Percentiles rank a stretch among this genome's conserved stretches.
phyloP scores from a whole-genome alignment of 192 early-diverging fungal genomes.

The Backusella circina region DNA sequence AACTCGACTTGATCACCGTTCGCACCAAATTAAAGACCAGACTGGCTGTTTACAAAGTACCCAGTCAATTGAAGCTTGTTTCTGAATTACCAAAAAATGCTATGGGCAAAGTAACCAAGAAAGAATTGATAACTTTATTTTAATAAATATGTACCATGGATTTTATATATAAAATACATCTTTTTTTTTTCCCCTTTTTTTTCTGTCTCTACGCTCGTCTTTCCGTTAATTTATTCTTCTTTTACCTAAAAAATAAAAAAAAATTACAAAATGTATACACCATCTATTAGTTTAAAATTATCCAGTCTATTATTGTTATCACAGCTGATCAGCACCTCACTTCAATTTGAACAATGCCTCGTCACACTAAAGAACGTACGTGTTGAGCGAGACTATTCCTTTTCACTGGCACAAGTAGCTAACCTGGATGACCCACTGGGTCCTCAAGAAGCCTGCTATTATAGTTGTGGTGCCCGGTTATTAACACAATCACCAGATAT shows the following conservation, averaged over 20 bases:
- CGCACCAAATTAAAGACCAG: slow-evolving; percentile 43
- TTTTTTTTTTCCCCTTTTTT: background rate
- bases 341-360: background rate
- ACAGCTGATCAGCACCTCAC: background rate
- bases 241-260: background rate
- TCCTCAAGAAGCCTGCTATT: slow-evolving; percentile 15
- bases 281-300: background rate
- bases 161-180: background rate
- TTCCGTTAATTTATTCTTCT: background rate
- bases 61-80: slow-evolving; percentile 45
- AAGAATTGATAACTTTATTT: slow-evolving; percentile 60
- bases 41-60: slow-evolving; percentile 79
- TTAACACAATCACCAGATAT: slow-evolving; percentile 5
- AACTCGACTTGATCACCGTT: slow-evolving; percentile 17
- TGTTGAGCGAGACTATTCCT: background rate
- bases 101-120: slow-evolving; percentile 91
- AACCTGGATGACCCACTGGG: background rate
- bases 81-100: slow-evolving; percentile 74
- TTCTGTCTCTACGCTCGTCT: background rate
- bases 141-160: background rate
- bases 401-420: slow-evolving; percentile 11
- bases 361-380: background rate
- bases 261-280: background rate
- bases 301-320: background rate
- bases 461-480: slow-evolving; percentile 7